A percentile compares a stretch with the other conserved stretches of the same genome.
These are phyloP conservation scores for Nyctanthes arbortristis DNA, from an alignment of 257 asterid genomes.

Conservation along the genomic window DNA sequence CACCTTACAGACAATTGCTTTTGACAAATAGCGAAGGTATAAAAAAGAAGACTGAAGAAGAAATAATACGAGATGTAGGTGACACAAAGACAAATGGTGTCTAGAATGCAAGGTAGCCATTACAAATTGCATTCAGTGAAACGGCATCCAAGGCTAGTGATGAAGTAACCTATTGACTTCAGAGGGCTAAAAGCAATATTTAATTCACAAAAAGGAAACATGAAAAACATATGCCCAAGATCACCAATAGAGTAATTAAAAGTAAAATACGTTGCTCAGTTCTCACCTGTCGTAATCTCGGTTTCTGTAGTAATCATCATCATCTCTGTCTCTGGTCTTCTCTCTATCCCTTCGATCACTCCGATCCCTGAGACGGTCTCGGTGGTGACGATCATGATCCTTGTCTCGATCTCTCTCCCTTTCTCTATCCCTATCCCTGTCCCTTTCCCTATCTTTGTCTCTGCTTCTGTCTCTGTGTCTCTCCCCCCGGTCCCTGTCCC, in stretches of 20 bases:
- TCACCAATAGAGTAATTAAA: neutral
- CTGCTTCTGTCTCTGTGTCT: constrained; percentile 30
- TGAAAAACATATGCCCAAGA: neutral
- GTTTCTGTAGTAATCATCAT: constrained; percentile 54
- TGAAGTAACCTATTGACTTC: neutral
- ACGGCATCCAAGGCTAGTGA: neutral
- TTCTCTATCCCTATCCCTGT: constrained; percentile 43
- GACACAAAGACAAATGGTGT: neutral
- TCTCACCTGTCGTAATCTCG: constrained; percentile 78
- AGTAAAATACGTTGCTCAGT: constrained; percentile 15
- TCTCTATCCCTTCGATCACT: constrained; percentile 70
- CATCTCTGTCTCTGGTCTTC: constrained; percentile 71
- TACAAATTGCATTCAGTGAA: constrained; percentile 1
- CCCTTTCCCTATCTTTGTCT: constrained; percentile 32
- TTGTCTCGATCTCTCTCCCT: constrained; percentile 57
- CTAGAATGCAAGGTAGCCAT: neutral
- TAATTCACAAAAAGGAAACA: constrained; percentile 1
- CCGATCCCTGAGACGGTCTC: constrained; percentile 70
- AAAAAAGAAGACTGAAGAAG: neutral
- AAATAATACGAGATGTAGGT: neutral
- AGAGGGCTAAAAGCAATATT: neutral
- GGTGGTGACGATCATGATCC: constrained; percentile 65
- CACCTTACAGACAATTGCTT: neutral
- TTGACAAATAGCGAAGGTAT: constrained; percentile 1
- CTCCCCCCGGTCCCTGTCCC: constrained; percentile 40